These are phyloP conservation scores for Nemania serpens DNA, from an alignment of 2,329 filamentous ascomycete genomes.

Conservation along the genomic window DNA sequence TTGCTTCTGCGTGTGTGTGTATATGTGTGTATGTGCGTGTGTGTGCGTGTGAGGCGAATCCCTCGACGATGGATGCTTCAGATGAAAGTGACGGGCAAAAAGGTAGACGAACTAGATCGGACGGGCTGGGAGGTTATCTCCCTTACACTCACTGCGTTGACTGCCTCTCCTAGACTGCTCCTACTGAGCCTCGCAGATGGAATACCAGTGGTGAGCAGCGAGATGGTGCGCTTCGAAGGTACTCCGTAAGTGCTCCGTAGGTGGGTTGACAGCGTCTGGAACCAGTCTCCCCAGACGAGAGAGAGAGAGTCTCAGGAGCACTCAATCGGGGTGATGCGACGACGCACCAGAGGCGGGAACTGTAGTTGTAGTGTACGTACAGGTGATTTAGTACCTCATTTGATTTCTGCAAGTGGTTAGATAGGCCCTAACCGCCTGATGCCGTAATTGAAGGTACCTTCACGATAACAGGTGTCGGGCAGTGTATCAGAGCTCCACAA, in stretches of 20 bases:
- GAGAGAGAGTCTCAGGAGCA: not conserved
- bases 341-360: too few species aligned
- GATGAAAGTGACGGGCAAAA: conserved; percentile 10
- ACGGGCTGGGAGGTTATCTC: too few species aligned
- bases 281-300: not conserved
- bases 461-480: too few species aligned
- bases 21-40: not conserved
- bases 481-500: too few species aligned
- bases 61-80: conserved; percentile 4
- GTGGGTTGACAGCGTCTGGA: not conserved
- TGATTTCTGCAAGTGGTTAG: conserved; percentile 21
- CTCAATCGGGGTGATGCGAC: too few species aligned
- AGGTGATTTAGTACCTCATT: not conserved
- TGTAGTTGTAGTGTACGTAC: not conserved
- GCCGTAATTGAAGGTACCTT: not conserved
- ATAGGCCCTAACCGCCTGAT: conserved; percentile 12
- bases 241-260: not conserved
- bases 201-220: not conserved
- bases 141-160: too few species aligned
- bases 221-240: not conserved
- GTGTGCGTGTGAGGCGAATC: conserved; percentile 4
- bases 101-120: conserved; percentile 8
- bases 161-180: not conserved
- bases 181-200: conserved; percentile 2
- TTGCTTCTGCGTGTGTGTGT: too few species aligned